Base-by-base conservation (phyloP, 2,329 filamentous ascomycete species). In the Teratosphaeria destructans region DNA sequence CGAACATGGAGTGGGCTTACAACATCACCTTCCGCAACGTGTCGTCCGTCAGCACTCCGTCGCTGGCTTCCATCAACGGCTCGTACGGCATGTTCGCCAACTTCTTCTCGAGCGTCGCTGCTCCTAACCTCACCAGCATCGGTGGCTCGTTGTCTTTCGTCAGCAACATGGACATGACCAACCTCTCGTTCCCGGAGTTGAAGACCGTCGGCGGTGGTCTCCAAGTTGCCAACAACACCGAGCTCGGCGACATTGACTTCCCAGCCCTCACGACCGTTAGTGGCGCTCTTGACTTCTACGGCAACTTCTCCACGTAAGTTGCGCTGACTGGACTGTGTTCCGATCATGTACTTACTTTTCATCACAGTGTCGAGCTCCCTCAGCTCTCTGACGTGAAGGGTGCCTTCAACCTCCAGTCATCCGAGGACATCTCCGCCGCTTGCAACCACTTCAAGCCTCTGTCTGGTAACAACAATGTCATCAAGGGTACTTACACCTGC, bases 191-290 rank as follows among this genome's bases (percentile, higher is more conserved):
- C 76, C 86, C 88, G 55, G 54, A 72, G 26, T 81, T 97, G 54
- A 81, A 79, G 65, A 81, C 77, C 58, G 82, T 96, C 69, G 84
- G 82, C 66, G 92, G 90, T 78, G 90, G 88, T 73, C 83, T 95
- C 73, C 85, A 88, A 67, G 84, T 99, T 71, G 87, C 89, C 76
- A 95, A 96, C 84, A 96, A 97, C 86, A 89, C 90, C 62, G 78
- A 80, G 59, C 82, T 96, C 37, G 67, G 76, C 59, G 73, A 78
- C 62, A 80, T 96, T 59, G 75, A 82, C 64, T 88, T 97, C 77
- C 81, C 82, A 62, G 72, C 79, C 64, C 82, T 99, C 32, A 72
- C 82, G 71, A 82, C 78, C 59, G 84, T 96, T 61, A 82, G 80
- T 64, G 93, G 92, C 77, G 90, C 90, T 69, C 81, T 97, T 71